A percentile compares a stretch with the other conserved stretches of the same genome.
These are phyloP conservation scores for Magnusiomyces suaveolens DNA, from an alignment of 1,139 yeast species.

Conservation along the genomic window DNA sequence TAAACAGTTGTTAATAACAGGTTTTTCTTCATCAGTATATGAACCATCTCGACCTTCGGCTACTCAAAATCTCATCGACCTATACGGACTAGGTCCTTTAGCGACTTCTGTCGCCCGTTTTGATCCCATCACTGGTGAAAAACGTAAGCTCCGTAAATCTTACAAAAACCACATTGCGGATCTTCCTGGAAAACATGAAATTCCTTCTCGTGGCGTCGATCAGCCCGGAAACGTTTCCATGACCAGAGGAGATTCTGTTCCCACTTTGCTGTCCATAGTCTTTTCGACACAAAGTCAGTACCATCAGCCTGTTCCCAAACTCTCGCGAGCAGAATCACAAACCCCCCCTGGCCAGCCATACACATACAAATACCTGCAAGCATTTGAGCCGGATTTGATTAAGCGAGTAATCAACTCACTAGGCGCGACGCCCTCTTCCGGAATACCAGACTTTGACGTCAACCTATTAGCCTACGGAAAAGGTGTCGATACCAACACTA, in stretches of 20 bases:
- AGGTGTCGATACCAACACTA: not conserved
- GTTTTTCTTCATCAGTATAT: conserved; percentile 9
- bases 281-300: conserved; percentile 21
- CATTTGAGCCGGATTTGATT: conserved; percentile 39
- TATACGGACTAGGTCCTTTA: conserved; percentile 58
- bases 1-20: conserved; percentile 4
- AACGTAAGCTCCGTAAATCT: conserved; percentile 83
- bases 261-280: conserved; percentile 27
- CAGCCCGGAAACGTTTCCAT: conserved; percentile 19
- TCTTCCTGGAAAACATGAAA: conserved; percentile 65
- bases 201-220: conserved; percentile 36
- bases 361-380: conserved; percentile 5
- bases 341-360: conserved; percentile 5
- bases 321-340: conserved; percentile 6
- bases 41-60: conserved; percentile 49
- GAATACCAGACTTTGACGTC: conserved; percentile 72
- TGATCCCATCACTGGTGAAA: conserved; percentile 83
- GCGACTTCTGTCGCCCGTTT: conserved; percentile 77
- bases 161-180: conserved; percentile 87
- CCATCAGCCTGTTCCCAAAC: conserved; percentile 21
- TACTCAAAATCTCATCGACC: conserved; percentile 53
- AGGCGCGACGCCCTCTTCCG: conserved; percentile 59
- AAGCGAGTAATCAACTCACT: conserved; percentile 45
- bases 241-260: conserved; percentile 5
- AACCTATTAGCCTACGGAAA: conserved; percentile 42